Base-by-base conservation (phyloP, 345 rosid genomes). In the Pseudoturritis turrita region DNA sequence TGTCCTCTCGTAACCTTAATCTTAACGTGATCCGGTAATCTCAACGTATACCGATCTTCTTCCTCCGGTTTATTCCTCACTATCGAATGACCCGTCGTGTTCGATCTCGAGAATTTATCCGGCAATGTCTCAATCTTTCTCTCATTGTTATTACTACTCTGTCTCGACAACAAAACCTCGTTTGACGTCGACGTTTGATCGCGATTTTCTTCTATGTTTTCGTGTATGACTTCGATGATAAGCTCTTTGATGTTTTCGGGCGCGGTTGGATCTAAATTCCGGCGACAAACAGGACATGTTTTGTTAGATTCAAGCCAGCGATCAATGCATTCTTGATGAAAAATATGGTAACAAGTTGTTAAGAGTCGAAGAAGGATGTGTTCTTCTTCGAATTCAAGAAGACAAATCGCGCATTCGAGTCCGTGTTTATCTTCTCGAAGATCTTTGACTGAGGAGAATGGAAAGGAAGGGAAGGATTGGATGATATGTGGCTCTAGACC, bases 261-360 rank as follows among this genome's bases (percentile, higher is more conserved):
- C 0, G 80, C 72, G 54, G n/a, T 54, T 36, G 76, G 80, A 23
- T 90, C 94, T 9, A 93, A 82, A 21, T 86, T 81, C 5, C 83
- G 68, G 0, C 96, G 96, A 74, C 98, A 93, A 44, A 93, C 92
- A 0, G 96, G 98, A 35, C 98, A 93, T 5, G 97, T 87, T 69
- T 85, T 89, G 75, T 90, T 85, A 2, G 88, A 82, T 1, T 70
- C 76, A 18, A 90, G 89, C 98, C 98, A 93, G 1, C 79, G 81
- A 52, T 93, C 98, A 10, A 93, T 85, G 51, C 98, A 93, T 60
- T 87, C 96, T 79, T 80, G 85, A 63, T 90, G 98, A 45, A 87
- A 91, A 22, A 89, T 90, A 79, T 93, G 97, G 82, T 78, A 86
- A 77, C 97, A 93, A 21, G 78, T 82, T 3, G 87, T 87, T 25